A percentile compares a stretch with the other conserved stretches of the same genome.
Evolutionary conservation across 768 basidiomycete genomes (phyloP).

Genomic region (Trametes maxima): DNA sequence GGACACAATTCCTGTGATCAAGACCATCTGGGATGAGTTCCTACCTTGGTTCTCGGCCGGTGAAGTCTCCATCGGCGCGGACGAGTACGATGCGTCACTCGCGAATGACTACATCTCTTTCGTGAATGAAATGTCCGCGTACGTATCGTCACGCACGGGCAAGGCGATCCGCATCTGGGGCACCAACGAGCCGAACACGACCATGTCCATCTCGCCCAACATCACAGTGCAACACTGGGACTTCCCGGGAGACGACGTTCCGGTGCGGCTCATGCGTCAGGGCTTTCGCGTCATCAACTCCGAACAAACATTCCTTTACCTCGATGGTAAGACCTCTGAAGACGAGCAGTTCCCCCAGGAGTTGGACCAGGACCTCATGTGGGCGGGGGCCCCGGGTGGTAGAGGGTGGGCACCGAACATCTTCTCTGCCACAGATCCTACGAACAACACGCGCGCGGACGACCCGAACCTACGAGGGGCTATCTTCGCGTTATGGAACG

Average conservation of each 20-base stretch:
- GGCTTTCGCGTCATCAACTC: slow-evolving; percentile 36
- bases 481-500: slow-evolving; percentile 36
- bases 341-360: slow-evolving; percentile 37
- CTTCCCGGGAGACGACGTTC: slow-evolving; percentile 30
- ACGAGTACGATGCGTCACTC: slow-evolving; percentile 44
- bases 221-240: slow-evolving; percentile 52
- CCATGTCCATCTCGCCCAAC: slow-evolving; percentile 39
- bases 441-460: slow-evolving; percentile 30
- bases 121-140: slow-evolving; percentile 46
- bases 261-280: slow-evolving; percentile 26
- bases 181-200: slow-evolving; percentile 43
- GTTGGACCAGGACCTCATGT: slow-evolving; percentile 36
- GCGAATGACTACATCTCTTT: slow-evolving; percentile 46
- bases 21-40: slow-evolving; percentile 46
- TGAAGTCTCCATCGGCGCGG: slow-evolving; percentile 51
- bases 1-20: slow-evolving; percentile 46
- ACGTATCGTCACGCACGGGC: slow-evolving; percentile 33
- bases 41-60: slow-evolving; percentile 37
- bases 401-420: slow-evolving; percentile 32
- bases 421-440: slow-evolving; percentile 27
- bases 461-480: slow-evolving; percentile 28
- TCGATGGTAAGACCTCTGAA: slow-evolving; percentile 31
- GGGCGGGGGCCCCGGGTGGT: slow-evolving; percentile 31
- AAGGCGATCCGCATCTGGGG: slow-evolving; percentile 50
- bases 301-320: slow-evolving; percentile 28